These are phyloP conservation scores for Sphaerulina vaccinii DNA, from an alignment of 2,329 filamentous ascomycete genomes.

Conservation along the genomic window DNA sequence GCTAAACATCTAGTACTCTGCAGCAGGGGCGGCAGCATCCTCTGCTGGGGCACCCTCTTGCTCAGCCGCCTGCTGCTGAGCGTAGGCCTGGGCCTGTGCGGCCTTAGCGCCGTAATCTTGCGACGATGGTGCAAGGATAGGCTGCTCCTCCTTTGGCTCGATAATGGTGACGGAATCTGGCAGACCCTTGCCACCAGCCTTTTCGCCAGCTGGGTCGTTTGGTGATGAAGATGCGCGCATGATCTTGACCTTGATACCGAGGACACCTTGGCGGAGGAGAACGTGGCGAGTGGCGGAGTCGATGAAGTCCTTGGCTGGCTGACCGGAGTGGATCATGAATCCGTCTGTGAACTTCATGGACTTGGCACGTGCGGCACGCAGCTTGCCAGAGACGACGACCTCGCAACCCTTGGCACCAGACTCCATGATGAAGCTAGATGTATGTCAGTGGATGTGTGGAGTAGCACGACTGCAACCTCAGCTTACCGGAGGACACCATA, in stretches of 20 bases:
- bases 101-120: slow-evolving; percentile 99
- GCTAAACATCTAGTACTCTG: slow-evolving; percentile 15
- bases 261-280: slow-evolving; percentile 97
- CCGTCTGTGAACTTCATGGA: slow-evolving; percentile 99
- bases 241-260: slow-evolving; percentile 99
- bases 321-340: slow-evolving; percentile 99
- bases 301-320: slow-evolving; percentile 99
- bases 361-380: slow-evolving; percentile 98
- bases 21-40: slow-evolving; percentile 21
- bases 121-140: slow-evolving; percentile 89
- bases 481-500: slow-evolving; percentile 79
- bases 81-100: slow-evolving; percentile 60
- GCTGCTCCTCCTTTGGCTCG: slow-evolving; percentile 99
- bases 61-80: slow-evolving; percentile 56
- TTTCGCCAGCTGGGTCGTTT: slow-evolving; percentile 93
- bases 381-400: slow-evolving; percentile 98
- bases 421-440: slow-evolving; percentile 89
- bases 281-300: slow-evolving; percentile 98
- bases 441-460: background rate
- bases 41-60: slow-evolving; percentile 25
- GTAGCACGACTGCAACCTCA: slow-evolving; percentile 8
- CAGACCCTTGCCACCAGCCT: slow-evolving; percentile 93
- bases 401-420: slow-evolving; percentile 99
- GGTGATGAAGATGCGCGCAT: slow-evolving; percentile 79
- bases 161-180: slow-evolving; percentile 99